Evolutionary conservation across 2,329 filamentous ascomycete species (phyloP), one percentile per base, ranked within the genome.

Genomic region (Furcasterigmium sp.): DNA sequence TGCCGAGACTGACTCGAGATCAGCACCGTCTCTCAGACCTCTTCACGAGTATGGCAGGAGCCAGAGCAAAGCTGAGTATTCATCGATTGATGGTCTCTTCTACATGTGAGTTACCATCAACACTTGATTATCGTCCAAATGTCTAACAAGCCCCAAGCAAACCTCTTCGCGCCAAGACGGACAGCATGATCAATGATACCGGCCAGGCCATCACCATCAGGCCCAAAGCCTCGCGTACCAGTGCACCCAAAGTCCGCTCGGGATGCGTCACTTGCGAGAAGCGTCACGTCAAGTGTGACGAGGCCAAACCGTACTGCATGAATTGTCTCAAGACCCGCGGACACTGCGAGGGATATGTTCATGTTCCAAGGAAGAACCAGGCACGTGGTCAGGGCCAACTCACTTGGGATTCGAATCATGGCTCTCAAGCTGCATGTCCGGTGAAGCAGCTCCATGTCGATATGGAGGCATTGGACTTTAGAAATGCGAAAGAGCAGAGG

Each of bases 401-500:
- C 3, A 43, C 46, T 14, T 59, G 55, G 56, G 47, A 63, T 39
- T 55, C 55, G 20, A 43, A 29, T 10, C 44, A 46, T 8, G 13
- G 28, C 18, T 46, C 28, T 17, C 39, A 10, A 18, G 29, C 34
- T 8, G 39, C 48, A 8, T 38, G 41, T 23, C 44, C 43, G 11
- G 19, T 14, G 23, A 37, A 42, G 6, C 50, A 51, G 40, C n/a
- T 45, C 10, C 42, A 35, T 21, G 42, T 55, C n/a, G 37, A 51
- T 20, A 44, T 40, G 4, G 43, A 50, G 25, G 21, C 41, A 8
- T 34, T 46, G 18, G 47, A 55, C 34, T 56, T 54, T n/a, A 39
- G 14, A 9, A 37, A 55, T 37, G 44, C 35, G 5, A 26, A 29
- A 2, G 42, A 40, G 3, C 29, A 51, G 15, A 26, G 46, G 1